Conservation (phyloP, 768 basidiomycete species). For the Auricularia sp. region DNA sequence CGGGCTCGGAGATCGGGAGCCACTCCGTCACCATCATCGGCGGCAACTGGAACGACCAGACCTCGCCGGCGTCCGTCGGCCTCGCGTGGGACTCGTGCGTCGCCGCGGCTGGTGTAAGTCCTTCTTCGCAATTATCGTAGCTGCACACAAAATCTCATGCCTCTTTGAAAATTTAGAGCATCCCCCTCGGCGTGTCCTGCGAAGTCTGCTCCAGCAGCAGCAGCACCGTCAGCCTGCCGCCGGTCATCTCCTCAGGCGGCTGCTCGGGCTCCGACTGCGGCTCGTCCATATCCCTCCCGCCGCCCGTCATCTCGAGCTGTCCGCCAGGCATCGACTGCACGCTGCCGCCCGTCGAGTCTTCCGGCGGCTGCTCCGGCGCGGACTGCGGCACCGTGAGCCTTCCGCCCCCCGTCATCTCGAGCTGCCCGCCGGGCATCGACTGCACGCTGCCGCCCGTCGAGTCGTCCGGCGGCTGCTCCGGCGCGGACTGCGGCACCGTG, state of each 20-base stretch:
- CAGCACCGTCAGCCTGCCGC: neutral
- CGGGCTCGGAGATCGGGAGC: slow-evolving; percentile 1
- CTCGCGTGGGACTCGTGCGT: neutral
- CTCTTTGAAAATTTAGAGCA: no score
- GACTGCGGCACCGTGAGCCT: neutral
- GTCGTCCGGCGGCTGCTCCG: neutral
- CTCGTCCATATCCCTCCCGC: neutral
- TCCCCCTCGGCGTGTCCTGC: neutral
- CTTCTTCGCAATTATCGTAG: no score
- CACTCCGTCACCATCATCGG: slow-evolving; percentile 4
- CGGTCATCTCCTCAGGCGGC: neutral
- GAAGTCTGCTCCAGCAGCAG: neutral
- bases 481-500: neutral
- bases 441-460: neutral
- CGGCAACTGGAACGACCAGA: slow-evolving; percentile 5
- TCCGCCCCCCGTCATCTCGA: neutral
- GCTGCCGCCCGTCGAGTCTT: neutral
- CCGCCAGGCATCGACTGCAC: neutral
- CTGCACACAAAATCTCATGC: no score
- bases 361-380: neutral
- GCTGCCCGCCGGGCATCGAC: neutral
- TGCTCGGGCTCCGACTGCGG: neutral
- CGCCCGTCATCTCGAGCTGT: neutral
- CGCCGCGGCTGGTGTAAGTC: neutral
- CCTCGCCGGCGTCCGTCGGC: slow-evolving; percentile 2